Conservation (phyloP, 2,329 filamentous ascomycete species). For the Aspergillus sp. region DNA sequence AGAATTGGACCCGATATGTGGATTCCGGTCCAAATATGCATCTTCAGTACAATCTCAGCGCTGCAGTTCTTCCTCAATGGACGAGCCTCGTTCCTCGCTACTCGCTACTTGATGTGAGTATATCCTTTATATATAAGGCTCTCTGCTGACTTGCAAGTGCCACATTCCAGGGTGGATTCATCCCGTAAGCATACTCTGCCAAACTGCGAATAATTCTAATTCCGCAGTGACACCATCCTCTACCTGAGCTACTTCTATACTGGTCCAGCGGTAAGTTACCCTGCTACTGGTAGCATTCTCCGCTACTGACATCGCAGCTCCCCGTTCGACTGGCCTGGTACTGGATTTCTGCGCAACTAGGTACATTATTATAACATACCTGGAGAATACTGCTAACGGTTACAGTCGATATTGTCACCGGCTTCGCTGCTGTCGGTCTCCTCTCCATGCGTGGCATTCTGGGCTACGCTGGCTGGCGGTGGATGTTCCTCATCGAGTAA, state of each 20-base stretch:
- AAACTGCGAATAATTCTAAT: not conserved
- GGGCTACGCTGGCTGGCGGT: constrained; percentile 44
- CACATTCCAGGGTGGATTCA: constrained; percentile 53
- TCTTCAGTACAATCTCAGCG: constrained; percentile 34
- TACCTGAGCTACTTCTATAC: constrained; percentile 74
- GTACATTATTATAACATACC: not conserved
- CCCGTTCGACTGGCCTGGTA: constrained; percentile 1
- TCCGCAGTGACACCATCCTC: constrained; percentile 46
- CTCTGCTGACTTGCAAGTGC: not conserved
- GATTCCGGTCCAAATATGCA: constrained; percentile 56
- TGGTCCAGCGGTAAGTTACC: constrained; percentile 58
- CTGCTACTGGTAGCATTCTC: too few relatives aligned
- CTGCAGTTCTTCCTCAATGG: constrained; percentile 50
- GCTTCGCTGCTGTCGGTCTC: constrained; percentile 30
- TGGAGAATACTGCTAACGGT: not conserved
- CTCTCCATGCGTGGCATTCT: constrained; percentile 33
- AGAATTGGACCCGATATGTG: constrained; percentile 56
- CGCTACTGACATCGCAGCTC: not conserved
- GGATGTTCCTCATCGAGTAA: constrained; percentile 59
- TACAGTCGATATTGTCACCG: not conserved
- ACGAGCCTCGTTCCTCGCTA: constrained; percentile 38
- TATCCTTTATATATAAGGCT: too few relatives aligned
- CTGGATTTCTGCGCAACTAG: not conserved
- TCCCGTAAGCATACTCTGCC: constrained; percentile 39
- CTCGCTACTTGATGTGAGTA: constrained; percentile 11